Percentiles rank a stretch among this genome's conserved stretches.
These are phyloP conservation scores for Xylaria sp. DNA, from an alignment of 2,329 filamentous ascomycete species.

Conservation along the genomic window DNA sequence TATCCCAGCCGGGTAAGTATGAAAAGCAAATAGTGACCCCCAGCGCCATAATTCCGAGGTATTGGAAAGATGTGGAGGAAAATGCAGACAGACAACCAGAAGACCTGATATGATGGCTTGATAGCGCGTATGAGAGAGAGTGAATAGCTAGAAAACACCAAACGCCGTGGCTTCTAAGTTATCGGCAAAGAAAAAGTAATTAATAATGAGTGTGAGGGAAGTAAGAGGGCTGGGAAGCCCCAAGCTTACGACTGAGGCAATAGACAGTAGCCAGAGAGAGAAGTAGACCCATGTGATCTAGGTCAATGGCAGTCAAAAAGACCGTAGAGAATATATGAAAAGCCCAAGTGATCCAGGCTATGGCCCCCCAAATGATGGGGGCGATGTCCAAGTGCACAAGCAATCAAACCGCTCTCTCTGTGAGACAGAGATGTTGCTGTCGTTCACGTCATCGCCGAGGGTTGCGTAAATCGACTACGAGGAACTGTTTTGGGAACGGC, in stretches of 20 bases:
- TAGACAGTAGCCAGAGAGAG: not conserved
- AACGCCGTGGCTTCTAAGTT: not conserved
- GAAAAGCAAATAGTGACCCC: not conserved
- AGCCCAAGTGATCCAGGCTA: not conserved
- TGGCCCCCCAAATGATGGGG: not conserved
- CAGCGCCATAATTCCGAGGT: not conserved
- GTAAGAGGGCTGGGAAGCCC: not conserved
- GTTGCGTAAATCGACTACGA: not conserved
- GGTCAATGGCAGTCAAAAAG: not conserved
- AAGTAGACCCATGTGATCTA: not conserved
- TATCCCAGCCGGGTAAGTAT: not conserved
- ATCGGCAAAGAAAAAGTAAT: not conserved
- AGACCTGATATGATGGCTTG: not conserved
- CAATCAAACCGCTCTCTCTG: not conserved
- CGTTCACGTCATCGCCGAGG: not conserved
- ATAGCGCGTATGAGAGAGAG: not conserved
- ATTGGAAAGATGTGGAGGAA: no score
- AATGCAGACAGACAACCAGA: not conserved
- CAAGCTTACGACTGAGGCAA: not conserved
- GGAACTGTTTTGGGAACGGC: slow-evolving; percentile 32
- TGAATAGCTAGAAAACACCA: not conserved
- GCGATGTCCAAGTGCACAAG: not conserved
- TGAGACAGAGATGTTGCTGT: no score
- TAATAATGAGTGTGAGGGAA: not conserved
- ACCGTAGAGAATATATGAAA: not conserved